Base-by-base conservation (phyloP, 2,329 filamentous ascomycete genomes). In the Talaromyces sp. region DNA sequence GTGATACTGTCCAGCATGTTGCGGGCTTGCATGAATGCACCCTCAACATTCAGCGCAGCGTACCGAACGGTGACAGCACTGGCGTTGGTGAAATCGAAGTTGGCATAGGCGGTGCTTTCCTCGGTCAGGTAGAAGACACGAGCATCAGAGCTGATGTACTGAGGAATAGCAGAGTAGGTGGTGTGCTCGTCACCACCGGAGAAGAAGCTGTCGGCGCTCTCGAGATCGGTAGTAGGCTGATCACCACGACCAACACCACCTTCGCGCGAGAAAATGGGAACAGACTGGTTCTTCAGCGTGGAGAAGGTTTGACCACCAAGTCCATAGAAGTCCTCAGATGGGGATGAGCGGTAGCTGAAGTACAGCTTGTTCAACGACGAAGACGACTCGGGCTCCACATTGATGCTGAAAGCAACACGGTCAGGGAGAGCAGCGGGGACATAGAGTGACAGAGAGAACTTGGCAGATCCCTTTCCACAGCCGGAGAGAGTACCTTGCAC, bases 131-230 rank as follows among this genome's bases (percentile, higher is more conserved):
- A 66, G 52, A 72, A 71, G 14, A 67, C 55, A 3, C 62, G 63
- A n/a, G 59, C 61, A n/a, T 60, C 57, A 4, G 67, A 68, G 8
- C 61, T 67, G 42, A 72, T 66, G 40, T 69, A 70, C 16, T 68
- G 64, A 3, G 68, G 65, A 8, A 69, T 56, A 8, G 67, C 65
- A 10, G 68, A 68, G 52, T 73, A 73, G 1, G 70, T 65, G 3
- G 69, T 73, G 57, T 66, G 68, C 8, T 55, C 49, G 44, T 69
- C 59, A 17, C 70, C 70, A 14, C 70, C 70, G 13, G 59, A 53
- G 33, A 65, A 62, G 48, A 57, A 62, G 50, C 61, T 58, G 16
- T 60, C 49, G n/a, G 52, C 19, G 22, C 36, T 56, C 40, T 64
- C 54, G 1, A 62, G 55, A 9, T 40, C 24, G 9, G 62, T 65